A percentile compares a stretch with the other conserved stretches of the same genome.
phyloP scores from a whole-genome alignment of 306 rosid species.

The Abrus pulchellus region DNA sequence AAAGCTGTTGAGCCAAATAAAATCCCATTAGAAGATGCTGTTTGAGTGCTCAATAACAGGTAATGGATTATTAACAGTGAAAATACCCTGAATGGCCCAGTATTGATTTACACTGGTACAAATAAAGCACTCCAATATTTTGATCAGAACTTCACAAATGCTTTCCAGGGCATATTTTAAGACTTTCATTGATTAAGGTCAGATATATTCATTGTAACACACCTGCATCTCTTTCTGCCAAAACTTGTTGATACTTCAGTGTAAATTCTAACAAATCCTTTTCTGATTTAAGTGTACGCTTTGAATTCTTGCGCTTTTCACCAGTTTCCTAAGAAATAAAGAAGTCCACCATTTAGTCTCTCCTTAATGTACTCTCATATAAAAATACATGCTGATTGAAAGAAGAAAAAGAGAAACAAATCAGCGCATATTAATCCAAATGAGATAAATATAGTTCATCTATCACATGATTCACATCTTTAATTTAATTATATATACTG shows the following conservation, averaged over 20 bases:
- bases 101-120: slow-evolving; percentile 9
- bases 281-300: slow-evolving; percentile 84
- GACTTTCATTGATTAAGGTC: slow-evolving; percentile 30
- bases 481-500: slow-evolving; percentile 3
- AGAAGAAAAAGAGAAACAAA: slow-evolving; percentile 13
- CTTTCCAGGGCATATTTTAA: slow-evolving; percentile 37
- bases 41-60: slow-evolving; percentile 27
- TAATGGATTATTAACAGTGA: background rate
- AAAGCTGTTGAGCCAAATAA: slow-evolving; percentile 3
- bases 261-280: slow-evolving; percentile 90
- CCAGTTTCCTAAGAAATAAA: slow-evolving; percentile 67
- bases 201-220: slow-evolving; percentile 49
- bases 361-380: slow-evolving; percentile 26
- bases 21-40: slow-evolving; percentile 26
- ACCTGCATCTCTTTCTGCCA: slow-evolving; percentile 94
- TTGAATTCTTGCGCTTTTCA: slow-evolving; percentile 82
- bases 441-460: slow-evolving; percentile 19
- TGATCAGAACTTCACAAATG: slow-evolving; percentile 39
- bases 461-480: slow-evolving; percentile 8
- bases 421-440: slow-evolving; percentile 17
- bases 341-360: slow-evolving; percentile 38
- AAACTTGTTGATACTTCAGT: slow-evolving; percentile 89
- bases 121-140: slow-evolving; percentile 31
- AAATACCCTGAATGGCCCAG: slow-evolving; percentile 23
- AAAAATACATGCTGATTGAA: background rate